Conservation (phyloP, 192 early-diverging fungal genomes). For the Coemansia sp. region DNA sequence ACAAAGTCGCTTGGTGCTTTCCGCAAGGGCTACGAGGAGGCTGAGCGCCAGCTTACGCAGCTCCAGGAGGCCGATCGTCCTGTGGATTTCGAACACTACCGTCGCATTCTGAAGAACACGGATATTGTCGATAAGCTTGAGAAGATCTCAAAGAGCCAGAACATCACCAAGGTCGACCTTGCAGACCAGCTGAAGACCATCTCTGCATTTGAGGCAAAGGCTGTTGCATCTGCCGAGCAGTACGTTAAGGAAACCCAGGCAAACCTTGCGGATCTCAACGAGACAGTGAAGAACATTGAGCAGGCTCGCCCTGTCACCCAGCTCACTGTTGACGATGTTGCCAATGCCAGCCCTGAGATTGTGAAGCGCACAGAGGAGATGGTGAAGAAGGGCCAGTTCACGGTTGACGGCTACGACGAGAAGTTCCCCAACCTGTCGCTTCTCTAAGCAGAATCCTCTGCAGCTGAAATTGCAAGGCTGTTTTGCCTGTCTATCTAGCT, state of each 20-base stretch:
- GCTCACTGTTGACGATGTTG: slow-evolving; percentile 91
- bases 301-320: slow-evolving; percentile 89
- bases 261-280: slow-evolving; percentile 84
- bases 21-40: slow-evolving; percentile 93
- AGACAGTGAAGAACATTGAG: slow-evolving; percentile 91
- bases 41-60: slow-evolving; percentile 76
- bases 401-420: slow-evolving; percentile 93
- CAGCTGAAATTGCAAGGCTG: neutral
- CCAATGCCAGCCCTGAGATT: slow-evolving; percentile 90
- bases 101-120: slow-evolving; percentile 86
- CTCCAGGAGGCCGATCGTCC: slow-evolving; percentile 78
- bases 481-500: neutral
- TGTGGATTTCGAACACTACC: slow-evolving; percentile 89
- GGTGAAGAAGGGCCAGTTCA: slow-evolving; percentile 89
- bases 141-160: slow-evolving; percentile 78
- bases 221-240: slow-evolving; percentile 70
- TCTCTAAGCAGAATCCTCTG: slow-evolving; percentile 52
- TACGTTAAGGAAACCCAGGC: slow-evolving; percentile 82
- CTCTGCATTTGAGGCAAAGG: slow-evolving; percentile 74
- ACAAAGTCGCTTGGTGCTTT: slow-evolving; percentile 81
- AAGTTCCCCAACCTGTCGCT: slow-evolving; percentile 78
- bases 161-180: slow-evolving; percentile 80
- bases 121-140: slow-evolving; percentile 87
- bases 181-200: slow-evolving; percentile 81
- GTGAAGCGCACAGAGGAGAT: slow-evolving; percentile 86